Percentiles rank a stretch among this genome's conserved stretches.
phyloP scores from a whole-genome alignment of 2,329 filamentous ascomycete genomes.

The Periconia sp. region DNA sequence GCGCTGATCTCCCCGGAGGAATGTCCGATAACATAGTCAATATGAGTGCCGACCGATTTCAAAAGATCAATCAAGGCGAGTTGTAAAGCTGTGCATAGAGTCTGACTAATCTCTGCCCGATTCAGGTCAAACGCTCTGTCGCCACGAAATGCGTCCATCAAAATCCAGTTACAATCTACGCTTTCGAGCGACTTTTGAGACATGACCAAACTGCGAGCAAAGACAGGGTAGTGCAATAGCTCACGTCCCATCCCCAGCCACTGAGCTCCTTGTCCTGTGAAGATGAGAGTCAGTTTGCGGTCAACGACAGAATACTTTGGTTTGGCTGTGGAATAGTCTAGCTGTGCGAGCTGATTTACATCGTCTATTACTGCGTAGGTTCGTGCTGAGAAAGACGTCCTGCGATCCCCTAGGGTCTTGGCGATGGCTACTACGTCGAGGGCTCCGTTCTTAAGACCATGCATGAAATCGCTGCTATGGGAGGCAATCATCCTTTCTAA shows the following conservation, averaged over 20 bases:
- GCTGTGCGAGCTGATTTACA: not conserved
- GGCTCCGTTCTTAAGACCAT: too few relatives aligned
- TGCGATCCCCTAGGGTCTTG: too few relatives aligned
- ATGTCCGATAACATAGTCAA: conserved; percentile 13
- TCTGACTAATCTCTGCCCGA: not conserved
- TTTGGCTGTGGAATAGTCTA: not conserved
- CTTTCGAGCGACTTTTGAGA: not conserved
- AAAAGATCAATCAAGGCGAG: conserved; percentile 23
- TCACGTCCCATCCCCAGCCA: conserved; percentile 24
- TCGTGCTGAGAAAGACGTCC: too few relatives aligned
- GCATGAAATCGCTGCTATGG: too few relatives aligned
- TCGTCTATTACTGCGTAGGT: not conserved
- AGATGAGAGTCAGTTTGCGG: conserved; percentile 12
- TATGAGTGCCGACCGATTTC: conserved; percentile 13
- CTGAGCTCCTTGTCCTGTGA: conserved; percentile 37
- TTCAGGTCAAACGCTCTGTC: not conserved
- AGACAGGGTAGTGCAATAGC: not conserved
- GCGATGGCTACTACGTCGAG: too few relatives aligned
- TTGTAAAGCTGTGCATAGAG: conserved; percentile 12
- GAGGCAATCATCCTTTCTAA: too few relatives aligned
- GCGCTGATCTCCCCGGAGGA: conserved; percentile 20
- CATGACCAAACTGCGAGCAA: not conserved
- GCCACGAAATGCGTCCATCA: not conserved
- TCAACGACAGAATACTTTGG: not conserved
- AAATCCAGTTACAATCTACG: not conserved